Base-by-base conservation (phyloP, 371 early-diverging fungal genomes). In the Coemansia sp. region DNA sequence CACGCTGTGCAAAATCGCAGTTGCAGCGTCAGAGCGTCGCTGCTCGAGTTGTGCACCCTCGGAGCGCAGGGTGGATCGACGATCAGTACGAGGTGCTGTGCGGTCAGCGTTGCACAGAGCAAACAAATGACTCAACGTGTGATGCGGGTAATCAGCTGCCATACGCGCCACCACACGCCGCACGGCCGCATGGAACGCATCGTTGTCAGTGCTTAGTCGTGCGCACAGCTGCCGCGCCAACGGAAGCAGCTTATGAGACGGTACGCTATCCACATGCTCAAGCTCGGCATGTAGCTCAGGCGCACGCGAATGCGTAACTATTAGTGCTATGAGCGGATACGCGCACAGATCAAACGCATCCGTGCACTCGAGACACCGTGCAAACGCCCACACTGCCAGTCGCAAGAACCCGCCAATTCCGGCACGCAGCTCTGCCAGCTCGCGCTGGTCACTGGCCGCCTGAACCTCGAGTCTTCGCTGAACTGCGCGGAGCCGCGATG, bases 171-270 rank as follows among this genome's bases (percentile, higher is more conserved):
- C 74, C 11, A 84, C 59, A 11, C 47, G 55, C 27, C 45, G 40
- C 10, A 83, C 47, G 0, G 68, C 51, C 26, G 27, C 16, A 39
- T 82, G 76, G 59, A 82, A 82, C 29, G 53, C 42, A n/a, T 51
- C 66, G 18, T 58, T 63, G 3, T 75, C 72, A 1, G 62, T 61
- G 56, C 68, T 61, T 27, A 74, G 60, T 1, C 83, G 78, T 14
- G 84, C 84, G 5, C 79, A 80, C n/a, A 83, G 66, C 66, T 84
- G 84, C 57, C 71, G 71, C 2, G 59, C 61, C 22, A 83, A 58
- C 37, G 71, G 70, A 13, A 83, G 60, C 27, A 83, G 83, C 67
- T 83, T 83, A 64, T 59, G 70, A 48, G 82, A 71, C 16, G 75
- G 71, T 14, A 83, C 78, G 8, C 39, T 18, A 52, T 79, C 67